Base-by-base conservation (phyloP, 441 rosid genomes). In the Adansonia madagascariensis region DNA sequence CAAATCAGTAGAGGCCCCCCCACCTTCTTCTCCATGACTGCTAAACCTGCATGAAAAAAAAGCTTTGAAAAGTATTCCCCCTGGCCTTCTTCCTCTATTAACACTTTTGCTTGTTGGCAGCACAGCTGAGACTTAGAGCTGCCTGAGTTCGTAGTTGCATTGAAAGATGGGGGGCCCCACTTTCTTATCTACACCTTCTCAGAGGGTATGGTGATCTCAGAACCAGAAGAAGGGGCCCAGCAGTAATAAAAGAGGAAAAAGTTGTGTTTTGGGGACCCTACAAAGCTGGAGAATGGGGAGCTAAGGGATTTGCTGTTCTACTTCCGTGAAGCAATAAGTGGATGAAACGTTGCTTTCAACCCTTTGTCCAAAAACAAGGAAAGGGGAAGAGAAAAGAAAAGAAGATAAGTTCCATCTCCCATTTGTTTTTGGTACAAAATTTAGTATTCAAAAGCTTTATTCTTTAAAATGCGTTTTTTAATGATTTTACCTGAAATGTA, bases 241-340 rank as follows among this genome's bases (percentile, higher is more conserved):
- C 57, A n/a, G 67, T n/a, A 44, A 22, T 70, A 22, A 79, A 56
- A 7, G 65, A 10, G 3, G 22, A 2, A 50, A 56, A 50, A 7
- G 22, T 22, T 15, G 39, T 24, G 18, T 1, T 0, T 0, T 39
- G 46, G 76, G 79, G 57, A 24, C 81, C 81, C 24, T 46, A 14
- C 43, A 35, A 60, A 71, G 64, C 72, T 71, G 80, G 70, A 43
- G 73, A 31, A 17, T 22, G 65, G 74, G 78, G 74, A 80, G 81
- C 76, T 4, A 27, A 15, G 24, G 46, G 71, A 20, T 49, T 46
- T 9, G 74, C 41, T 72, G 82, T 77, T 4, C 75, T 76, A 72
- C 70, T 64, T 78, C 22, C 44, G 14, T 3, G 70, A 61, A 70
- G 72, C 65, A 66, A n/a, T 9, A 14, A 10, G 47, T n/a, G 57